Evolutionary conservation across 805 yeast species (phyloP).

Genomic region (Brettanomyces bruxellensis): DNA sequence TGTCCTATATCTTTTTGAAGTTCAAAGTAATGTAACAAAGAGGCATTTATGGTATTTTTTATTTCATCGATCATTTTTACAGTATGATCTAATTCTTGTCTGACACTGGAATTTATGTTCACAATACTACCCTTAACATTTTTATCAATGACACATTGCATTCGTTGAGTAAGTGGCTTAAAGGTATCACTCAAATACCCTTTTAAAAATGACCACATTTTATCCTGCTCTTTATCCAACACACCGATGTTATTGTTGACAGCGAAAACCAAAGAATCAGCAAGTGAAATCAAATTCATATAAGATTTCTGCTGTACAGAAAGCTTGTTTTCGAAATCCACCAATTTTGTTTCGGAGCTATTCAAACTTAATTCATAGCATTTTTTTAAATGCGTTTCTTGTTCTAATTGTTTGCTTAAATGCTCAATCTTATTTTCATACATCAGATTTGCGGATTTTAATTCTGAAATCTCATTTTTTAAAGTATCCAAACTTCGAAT

Average conservation of each 20-base stretch:
- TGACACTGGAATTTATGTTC: not conserved
- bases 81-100: too few relatives aligned
- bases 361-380: slow-evolving; percentile 2
- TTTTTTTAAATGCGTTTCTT: slow-evolving; percentile 3
- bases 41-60: too few relatives aligned
- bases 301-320: slow-evolving; percentile 13
- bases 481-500: slow-evolving; percentile 39
- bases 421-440: too few relatives aligned
- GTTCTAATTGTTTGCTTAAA: not conserved
- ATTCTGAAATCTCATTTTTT: slow-evolving; percentile 41
- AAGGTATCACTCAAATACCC: not conserved
- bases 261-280: not conserved
- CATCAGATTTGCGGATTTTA: slow-evolving; percentile 18
- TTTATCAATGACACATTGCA: not conserved
- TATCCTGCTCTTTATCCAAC: not conserved
- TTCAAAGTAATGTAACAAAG: too few relatives aligned
- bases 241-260: not conserved
- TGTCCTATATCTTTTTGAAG: too few relatives aligned
- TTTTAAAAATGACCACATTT: not conserved
- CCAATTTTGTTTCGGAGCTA: slow-evolving; percentile 23
- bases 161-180: not conserved
- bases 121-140: not conserved
- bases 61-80: too few relatives aligned
- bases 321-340: slow-evolving; percentile 25
- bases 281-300: slow-evolving; percentile 1